Evolutionary conservation across 306 rosid species (phyloP).

Genomic region (Cajanus cajan): DNA sequence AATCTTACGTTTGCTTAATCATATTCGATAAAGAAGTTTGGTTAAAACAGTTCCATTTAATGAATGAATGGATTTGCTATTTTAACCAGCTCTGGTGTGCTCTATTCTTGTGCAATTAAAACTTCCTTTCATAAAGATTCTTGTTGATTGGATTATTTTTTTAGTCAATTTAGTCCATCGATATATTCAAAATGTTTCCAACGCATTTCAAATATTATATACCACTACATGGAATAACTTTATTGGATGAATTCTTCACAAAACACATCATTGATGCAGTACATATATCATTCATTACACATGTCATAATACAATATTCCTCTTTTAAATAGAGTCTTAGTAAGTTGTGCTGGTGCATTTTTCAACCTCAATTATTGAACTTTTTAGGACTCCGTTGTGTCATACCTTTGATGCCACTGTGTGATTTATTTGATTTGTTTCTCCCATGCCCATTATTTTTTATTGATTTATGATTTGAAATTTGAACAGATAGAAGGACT

Average conservation of each 20-base stretch:
- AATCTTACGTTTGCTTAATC: not conserved
- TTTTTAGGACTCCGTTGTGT: not conserved
- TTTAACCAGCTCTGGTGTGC: not conserved
- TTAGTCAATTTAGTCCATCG: not conserved
- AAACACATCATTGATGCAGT: not conserved
- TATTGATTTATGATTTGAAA: not conserved
- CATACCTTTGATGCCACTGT: not conserved
- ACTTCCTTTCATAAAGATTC: not conserved
- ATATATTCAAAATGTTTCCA: not conserved
- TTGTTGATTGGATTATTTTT: not conserved
- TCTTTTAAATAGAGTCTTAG: not conserved
- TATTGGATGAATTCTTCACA: not conserved
- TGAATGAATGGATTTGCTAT: not conserved
- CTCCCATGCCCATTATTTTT: not conserved
- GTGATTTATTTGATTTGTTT: not conserved
- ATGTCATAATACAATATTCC: not conserved
- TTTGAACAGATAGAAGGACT: constrained; percentile 44
- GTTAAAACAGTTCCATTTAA: not conserved
- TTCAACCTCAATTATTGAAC: not conserved
- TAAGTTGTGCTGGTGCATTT: not conserved
- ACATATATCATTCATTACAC: not conserved
- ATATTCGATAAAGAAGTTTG: not conserved
- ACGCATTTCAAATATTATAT: not conserved
- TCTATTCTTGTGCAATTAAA: not conserved
- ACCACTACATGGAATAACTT: not conserved